Conservation (phyloP, 306 rosid species). For the Lupinus albus region DNA sequence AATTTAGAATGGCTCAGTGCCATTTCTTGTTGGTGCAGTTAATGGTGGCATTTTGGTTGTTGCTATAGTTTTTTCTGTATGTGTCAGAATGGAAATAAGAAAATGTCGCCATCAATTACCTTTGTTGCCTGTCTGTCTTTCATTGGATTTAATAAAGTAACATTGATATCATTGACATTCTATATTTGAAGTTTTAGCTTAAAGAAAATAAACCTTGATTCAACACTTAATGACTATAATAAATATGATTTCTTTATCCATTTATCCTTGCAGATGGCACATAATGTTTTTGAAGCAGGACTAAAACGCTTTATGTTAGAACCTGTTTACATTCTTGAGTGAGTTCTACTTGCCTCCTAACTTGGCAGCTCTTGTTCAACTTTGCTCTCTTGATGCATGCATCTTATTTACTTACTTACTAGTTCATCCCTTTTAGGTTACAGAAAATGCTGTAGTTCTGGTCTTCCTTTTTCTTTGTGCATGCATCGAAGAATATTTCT, state of each 20-base stretch:
- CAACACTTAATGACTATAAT: not conserved
- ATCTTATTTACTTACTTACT: not conserved
- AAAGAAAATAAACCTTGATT: conserved; percentile 25
- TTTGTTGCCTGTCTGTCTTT: conserved; percentile 14
- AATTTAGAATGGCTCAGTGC: not conserved
- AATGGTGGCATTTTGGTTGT: not conserved
- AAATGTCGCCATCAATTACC: not conserved
- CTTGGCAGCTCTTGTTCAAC: conserved; percentile 5
- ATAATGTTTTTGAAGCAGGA: conserved; percentile 93
- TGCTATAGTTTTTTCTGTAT: not conserved
- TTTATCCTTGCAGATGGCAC: conserved; percentile 81
- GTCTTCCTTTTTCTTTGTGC: conserved; percentile 1
- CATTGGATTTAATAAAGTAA: not conserved
- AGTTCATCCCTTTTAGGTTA: not conserved
- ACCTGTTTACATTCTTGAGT: conserved; percentile 94
- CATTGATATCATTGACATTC: not conserved
- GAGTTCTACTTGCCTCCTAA: conserved; percentile 52
- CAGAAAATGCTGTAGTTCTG: conserved; percentile 2
- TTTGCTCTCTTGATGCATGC: conserved; percentile 30
- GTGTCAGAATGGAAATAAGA: conserved; percentile 5
- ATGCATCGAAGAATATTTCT: not conserved
- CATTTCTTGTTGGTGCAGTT: not conserved
- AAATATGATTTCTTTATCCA: conserved; percentile 33
- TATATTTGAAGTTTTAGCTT: conserved; percentile 5
- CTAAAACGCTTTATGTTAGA: conserved; percentile 88